Conservation (phyloP, 257 asterid species). For the Perilla frutescens region DNA sequence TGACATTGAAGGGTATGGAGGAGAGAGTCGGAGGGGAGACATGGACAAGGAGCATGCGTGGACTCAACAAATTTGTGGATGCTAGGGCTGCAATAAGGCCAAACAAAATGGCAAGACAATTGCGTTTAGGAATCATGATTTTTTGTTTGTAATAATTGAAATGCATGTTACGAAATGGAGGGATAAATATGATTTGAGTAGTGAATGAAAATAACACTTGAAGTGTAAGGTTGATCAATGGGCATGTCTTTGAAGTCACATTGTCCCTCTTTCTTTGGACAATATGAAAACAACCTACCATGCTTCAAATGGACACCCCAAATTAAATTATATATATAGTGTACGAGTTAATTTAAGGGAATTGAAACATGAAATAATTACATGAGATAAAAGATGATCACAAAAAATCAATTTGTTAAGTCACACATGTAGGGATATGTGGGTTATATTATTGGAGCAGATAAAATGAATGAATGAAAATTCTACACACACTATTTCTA, state of each 20-base stretch:
- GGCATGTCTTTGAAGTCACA: constrained; percentile 77
- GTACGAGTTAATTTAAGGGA: too few relatives aligned
- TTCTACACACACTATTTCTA: too few relatives aligned
- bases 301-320: constrained; percentile 29
- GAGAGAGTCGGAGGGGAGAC: constrained; percentile 37
- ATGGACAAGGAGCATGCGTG: constrained; percentile 17
- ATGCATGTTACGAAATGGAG: constrained; percentile 9
- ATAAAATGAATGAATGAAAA: too few relatives aligned
- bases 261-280: constrained; percentile 44
- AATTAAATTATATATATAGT: neutral
- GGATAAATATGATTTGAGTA: constrained; percentile 13
- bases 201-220: constrained; percentile 47
- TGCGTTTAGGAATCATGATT: constrained; percentile 51
- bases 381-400: too few relatives aligned
- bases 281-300: constrained; percentile 50
- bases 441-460: neutral
- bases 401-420: too few relatives aligned
- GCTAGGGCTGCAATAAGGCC: constrained; percentile 60
- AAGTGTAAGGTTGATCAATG: constrained; percentile 50
- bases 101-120: constrained; percentile 49
- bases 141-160: constrained; percentile 15
- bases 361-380: too few relatives aligned
- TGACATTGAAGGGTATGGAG: neutral
- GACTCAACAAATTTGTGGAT: constrained; percentile 43
- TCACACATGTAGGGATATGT: too few relatives aligned